phyloP scores from a whole-genome alignment of 495 filamentous ascomycete genomes.

The Lasiosphaeris hirsuta region DNA sequence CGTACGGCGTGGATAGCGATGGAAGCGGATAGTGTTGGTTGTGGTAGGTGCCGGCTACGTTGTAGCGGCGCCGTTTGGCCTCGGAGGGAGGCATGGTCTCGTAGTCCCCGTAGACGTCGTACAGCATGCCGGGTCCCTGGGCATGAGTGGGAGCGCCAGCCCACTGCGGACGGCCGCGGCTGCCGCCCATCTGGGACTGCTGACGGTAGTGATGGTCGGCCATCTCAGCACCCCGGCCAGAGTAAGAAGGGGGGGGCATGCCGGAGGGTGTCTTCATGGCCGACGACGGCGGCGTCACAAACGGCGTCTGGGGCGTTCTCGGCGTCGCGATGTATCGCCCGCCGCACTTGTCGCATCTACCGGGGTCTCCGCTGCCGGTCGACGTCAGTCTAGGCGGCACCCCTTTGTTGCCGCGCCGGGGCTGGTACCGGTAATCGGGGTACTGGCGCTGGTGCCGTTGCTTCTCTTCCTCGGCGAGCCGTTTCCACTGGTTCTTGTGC shows the following conservation, averaged over 20 bases:
- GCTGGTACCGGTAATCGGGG: slow-evolving; percentile 92
- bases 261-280: slow-evolving; percentile 29
- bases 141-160: background rate
- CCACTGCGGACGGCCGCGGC: slow-evolving; percentile 11
- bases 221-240: slow-evolving; percentile 18
- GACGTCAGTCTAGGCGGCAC: slow-evolving; percentile 23
- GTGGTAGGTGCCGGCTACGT: background rate
- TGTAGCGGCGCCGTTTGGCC: slow-evolving; percentile 18
- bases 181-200: slow-evolving; percentile 3
- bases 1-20: slow-evolving; percentile 1
- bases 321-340: slow-evolving; percentile 60
- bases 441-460: slow-evolving; percentile 84
- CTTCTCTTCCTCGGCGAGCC: slow-evolving; percentile 92
- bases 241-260: slow-evolving; percentile 11
- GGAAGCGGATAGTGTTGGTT: background rate
- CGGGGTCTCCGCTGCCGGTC: slow-evolving; percentile 41
- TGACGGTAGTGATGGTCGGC: slow-evolving; percentile 31
- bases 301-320: slow-evolving; percentile 52
- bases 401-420: slow-evolving; percentile 61
- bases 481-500: slow-evolving; percentile 85
- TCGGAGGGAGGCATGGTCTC: slow-evolving; percentile 45
- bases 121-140: background rate
- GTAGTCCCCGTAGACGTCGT: slow-evolving; percentile 39
- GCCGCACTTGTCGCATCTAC: slow-evolving; percentile 59
- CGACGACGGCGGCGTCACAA: slow-evolving; percentile 26